Base-by-base conservation (phyloP, 495 filamentous ascomycete genomes). In the Aspergillus taichungensis region DNA sequence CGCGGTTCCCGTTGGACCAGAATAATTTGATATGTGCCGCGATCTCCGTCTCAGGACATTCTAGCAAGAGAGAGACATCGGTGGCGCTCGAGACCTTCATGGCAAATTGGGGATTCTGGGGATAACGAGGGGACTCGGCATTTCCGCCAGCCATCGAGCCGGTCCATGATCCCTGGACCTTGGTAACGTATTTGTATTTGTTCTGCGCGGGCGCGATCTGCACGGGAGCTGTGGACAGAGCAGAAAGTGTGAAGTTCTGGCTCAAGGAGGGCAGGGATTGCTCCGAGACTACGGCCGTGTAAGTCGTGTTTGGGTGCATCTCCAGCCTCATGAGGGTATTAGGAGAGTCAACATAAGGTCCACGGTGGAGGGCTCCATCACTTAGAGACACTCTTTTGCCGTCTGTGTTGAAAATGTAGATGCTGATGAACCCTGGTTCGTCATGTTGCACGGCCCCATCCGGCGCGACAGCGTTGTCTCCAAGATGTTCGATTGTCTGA, bases 331-430 rank as follows among this genome's bases (percentile, higher is more conserved):
- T 80, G 10, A 97, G 78, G 8, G 84, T 94, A 59, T 97, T 94
- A 9, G 90, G 88, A 2, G 89, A 91, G 60, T 95, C 90, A 31
- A 97, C 89, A 51, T 84, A 95, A n/a, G 85, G 82, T 1, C 84
- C 82, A 34, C 81, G 75, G 52, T 84, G 69, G 5, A 85, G 59
- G 13, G 78, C 72, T 8, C 73, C 75, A 42, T 91, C 85, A 42
- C 73, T 78, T 9, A 89, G 63, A 30, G 84, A 82, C 1, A 96
- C 80, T 34, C 82, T 73, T 24, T 80, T 69, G n/a, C 88, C 88
- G n/a, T 74, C 64, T 33, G 76, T 76, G 24, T 79, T 73, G 54
- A 88, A 97, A 1, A 88, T 74, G 51, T 87, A 88, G 31, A 98
- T 73, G 45, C 85, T 85, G 53, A 95, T 95, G 64, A 89, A 95